These are phyloP conservation scores for Senecio squalidus DNA, from an alignment of 140 eudicot species.

Conservation along the genomic window DNA sequence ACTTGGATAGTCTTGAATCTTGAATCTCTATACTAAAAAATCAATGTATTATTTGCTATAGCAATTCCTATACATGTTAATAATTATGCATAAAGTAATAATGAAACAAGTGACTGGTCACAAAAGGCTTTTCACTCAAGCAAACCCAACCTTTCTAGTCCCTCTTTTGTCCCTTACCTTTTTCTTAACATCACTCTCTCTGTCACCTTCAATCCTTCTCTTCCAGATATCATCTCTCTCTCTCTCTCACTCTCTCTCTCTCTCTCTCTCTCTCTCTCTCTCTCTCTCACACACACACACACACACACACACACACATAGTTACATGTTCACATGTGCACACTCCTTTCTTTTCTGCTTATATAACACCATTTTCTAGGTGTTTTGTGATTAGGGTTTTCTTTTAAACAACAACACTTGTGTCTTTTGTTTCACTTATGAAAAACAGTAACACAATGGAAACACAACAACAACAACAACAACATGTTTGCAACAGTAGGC, in stretches of 20 bases:
- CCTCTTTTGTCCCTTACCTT: constrained; percentile 92
- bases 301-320: no score
- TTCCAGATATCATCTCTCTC: constrained; percentile 70
- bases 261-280: no score
- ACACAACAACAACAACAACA: constrained; percentile 32
- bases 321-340: constrained; percentile 40
- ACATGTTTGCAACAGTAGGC: constrained; percentile 49
- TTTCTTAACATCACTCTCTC: constrained; percentile 63
- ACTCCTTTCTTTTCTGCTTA: constrained; percentile 25
- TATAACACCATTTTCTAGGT: constrained; percentile 22
- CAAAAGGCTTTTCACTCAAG: constrained; percentile 55
- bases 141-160: constrained; percentile 53
- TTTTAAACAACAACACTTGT: not conserved
- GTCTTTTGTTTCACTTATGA: constrained; percentile 5
- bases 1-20: no score
- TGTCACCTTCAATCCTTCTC: constrained; percentile 99
- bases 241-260: no score
- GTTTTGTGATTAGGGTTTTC: constrained; percentile 24
- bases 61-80: no score
- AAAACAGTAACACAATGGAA: constrained; percentile 57
- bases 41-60: no score
- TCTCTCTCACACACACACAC: constrained; percentile 29
- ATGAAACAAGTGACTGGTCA: constrained; percentile 36
- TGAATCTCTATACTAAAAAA: no score
- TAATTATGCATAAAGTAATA: constrained; percentile 22